Evolutionary conservation across 2,329 filamentous ascomycete species (phyloP).

Genomic region (Periconia digitata): DNA sequence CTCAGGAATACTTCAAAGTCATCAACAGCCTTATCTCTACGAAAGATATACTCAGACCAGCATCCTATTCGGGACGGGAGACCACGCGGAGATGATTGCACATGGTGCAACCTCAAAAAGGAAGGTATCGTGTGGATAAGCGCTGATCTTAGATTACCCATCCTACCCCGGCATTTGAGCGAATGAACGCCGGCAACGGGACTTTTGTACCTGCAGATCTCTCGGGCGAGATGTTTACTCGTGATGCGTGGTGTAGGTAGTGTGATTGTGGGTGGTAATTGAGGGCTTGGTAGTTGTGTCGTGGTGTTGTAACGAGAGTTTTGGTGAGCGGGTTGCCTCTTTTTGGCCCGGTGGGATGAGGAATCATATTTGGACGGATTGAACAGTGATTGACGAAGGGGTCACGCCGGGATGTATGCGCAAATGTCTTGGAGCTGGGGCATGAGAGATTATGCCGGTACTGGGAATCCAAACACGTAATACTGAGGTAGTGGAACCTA

Average conservation of each 20-base stretch:
- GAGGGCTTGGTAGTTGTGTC: not conserved
- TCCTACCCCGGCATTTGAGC: constrained; percentile 4
- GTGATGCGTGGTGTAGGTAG: not conserved
- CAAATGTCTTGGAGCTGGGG: too few species aligned
- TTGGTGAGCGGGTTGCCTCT: not conserved
- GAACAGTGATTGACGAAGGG: too few species aligned
- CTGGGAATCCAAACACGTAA: too few species aligned
- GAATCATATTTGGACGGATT: not conserved
- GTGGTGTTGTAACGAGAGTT: too few species aligned
- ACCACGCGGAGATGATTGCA: constrained; percentile 4
- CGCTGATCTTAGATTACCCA: constrained; percentile 1
- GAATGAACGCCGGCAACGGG: not conserved
- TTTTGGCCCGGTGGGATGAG: not conserved
- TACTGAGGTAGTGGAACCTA: too few species aligned
- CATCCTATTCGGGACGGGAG: too few species aligned
- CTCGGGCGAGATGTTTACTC: constrained; percentile 2
- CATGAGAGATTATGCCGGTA: too few species aligned
- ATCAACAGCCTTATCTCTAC: too few species aligned
- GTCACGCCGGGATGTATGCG: too few species aligned
- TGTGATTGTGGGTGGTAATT: not conserved
- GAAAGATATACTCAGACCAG: too few species aligned
- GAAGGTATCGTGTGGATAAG: constrained; percentile 15
- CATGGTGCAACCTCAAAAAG: constrained; percentile 12
- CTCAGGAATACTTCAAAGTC: too few species aligned
- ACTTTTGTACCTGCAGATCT: constrained; percentile 8